These are phyloP conservation scores for Elongisporangium anandrum DNA, from an alignment of 352 stramenopile species.

Conservation along the genomic window DNA sequence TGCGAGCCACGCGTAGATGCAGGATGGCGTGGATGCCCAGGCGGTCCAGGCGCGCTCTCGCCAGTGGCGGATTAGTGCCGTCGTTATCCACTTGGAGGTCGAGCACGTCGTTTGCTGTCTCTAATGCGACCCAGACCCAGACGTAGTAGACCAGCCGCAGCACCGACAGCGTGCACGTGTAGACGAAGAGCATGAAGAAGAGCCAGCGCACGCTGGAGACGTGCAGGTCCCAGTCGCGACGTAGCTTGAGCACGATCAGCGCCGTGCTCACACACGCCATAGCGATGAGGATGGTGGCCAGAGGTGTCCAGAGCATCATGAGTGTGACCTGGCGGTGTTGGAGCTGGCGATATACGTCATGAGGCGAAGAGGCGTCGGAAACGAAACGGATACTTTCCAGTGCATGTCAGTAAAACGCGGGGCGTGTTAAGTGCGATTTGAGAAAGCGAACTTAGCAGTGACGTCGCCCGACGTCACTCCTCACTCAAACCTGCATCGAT, in stretches of 20 bases:
- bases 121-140: neutral
- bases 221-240: slow-evolving; percentile 22
- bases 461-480: too few relatives aligned
- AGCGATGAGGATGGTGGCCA: slow-evolving; percentile 13
- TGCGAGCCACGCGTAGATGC: slow-evolving; percentile 20
- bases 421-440: neutral
- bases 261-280: slow-evolving; percentile 20
- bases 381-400: neutral
- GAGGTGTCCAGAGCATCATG: slow-evolving; percentile 22
- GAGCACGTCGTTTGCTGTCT: neutral
- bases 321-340: too few relatives aligned
- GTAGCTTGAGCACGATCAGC: slow-evolving; percentile 28
- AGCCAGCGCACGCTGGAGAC: slow-evolving; percentile 21
- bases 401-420: neutral
- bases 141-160: slow-evolving; percentile 2
- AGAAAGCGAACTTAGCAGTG: neutral
- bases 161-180: slow-evolving; percentile 8
- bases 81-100: neutral
- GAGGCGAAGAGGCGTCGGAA: neutral
- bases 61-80: slow-evolving; percentile 13
- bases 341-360: neutral
- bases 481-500: too few relatives aligned
- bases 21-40: slow-evolving; percentile 42
- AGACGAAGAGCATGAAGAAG: slow-evolving; percentile 22
- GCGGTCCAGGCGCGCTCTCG: slow-evolving; percentile 34